These are phyloP conservation scores for Physaria fendleri DNA, from an alignment of 345 rosid genomes.

Conservation along the genomic window DNA sequence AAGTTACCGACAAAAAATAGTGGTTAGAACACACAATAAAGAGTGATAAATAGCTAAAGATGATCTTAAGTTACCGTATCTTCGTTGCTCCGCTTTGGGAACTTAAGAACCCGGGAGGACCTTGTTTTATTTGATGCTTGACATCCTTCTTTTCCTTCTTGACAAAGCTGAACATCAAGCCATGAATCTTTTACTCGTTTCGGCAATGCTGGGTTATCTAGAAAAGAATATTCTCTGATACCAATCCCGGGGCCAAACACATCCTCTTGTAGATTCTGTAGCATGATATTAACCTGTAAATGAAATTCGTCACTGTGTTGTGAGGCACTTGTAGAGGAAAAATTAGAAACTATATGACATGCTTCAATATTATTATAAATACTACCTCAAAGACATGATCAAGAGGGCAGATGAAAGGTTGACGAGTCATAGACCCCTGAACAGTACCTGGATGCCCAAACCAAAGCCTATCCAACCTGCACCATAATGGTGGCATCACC, in stretches of 20 bases:
- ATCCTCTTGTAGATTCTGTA: constrained; percentile 56
- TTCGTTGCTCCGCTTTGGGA: background rate
- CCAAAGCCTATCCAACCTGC: constrained; percentile 98
- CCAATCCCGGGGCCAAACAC: constrained; percentile 82
- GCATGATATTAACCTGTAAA: constrained; percentile 73
- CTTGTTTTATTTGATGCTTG: background rate
- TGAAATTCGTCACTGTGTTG: background rate
- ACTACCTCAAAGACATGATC: constrained; percentile 97
- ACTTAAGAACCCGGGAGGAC: background rate
- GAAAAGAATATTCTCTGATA: constrained; percentile 53
- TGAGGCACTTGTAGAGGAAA: constrained; percentile 1
- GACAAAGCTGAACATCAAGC: background rate
- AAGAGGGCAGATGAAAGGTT: constrained; percentile 93
- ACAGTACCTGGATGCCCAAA: constrained; percentile 94
- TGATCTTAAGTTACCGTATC: background rate
- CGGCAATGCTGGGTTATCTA: background rate
- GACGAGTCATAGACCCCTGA: constrained; percentile 82
- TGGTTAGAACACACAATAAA: background rate
- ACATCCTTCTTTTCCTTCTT: background rate
- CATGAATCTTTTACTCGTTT: background rate
- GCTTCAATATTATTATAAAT: background rate
- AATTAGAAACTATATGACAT: no score
- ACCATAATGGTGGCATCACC: constrained; percentile 99
- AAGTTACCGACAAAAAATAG: background rate
- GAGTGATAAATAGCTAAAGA: background rate